Evolutionary conservation across 2,329 filamentous ascomycete genomes (phyloP), one percentile per base, ranked within the genome.

Genomic region (Aspergillus fijiensis): DNA sequence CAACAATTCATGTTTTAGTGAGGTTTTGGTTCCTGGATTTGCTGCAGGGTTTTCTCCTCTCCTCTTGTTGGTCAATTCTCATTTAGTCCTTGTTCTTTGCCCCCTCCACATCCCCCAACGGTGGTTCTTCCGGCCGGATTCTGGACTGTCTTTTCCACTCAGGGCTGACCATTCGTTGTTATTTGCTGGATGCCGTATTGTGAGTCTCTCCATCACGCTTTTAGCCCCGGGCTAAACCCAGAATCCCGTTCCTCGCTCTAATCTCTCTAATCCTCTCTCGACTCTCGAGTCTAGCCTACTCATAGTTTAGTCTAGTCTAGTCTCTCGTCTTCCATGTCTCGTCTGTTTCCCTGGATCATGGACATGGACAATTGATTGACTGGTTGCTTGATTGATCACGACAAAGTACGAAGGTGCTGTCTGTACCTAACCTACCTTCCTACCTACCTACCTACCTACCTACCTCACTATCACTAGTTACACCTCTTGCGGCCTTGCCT

Each of bases 21-120:
- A 45, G 5, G 35, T 27, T 19, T 33, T 53, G 51, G 53, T 55
- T 55, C 53, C 53, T 55, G 53, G 29, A 55, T 55, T 35, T 21
- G 53, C 53, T 33, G 53, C 53, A 47, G 53, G 51, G 51, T 45
- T 53, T 45, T 45, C 29, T 45, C n/a, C 39, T 19, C 14, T 45
- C 39, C 16, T 45, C 39, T 45, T 45, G 51, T 25, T 42, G 33
- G 51, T n/a, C 33, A 45, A 53, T 16, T 31, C 51, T 39, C 21
- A 35, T 25, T 52, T 25, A 25, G 29, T 21, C 19, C 51, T 23
- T 19, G 23, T 52, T 23, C 19, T 52, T 42, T n/a, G 7, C 21
- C 19, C 11, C 25, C 23, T 23, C 23, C 23, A 5, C 23, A 23
- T 3, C 21, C n/a, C 19, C 11, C 29, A 52, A 51, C 49, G 49